phyloP scores from a whole-genome alignment of 768 basidiomycete species.

The Leccinum truebloodii region DNA sequence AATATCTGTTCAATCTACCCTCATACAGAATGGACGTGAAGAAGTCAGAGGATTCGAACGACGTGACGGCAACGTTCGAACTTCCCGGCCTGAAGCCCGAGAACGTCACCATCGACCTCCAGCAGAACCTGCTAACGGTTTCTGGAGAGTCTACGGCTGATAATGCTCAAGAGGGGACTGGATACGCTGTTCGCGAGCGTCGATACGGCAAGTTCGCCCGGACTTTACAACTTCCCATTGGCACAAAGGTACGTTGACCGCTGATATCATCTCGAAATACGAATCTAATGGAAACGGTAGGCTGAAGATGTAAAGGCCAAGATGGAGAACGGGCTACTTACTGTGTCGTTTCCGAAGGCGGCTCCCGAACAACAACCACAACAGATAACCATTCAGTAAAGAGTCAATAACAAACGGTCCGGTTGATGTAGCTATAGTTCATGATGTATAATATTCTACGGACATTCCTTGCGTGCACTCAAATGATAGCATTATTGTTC shows the following conservation, averaged over 20 bases:
- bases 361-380: conserved; percentile 39
- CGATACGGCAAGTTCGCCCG: conserved; percentile 43
- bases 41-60: conserved; percentile 41
- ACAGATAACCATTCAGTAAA: conserved; percentile 34
- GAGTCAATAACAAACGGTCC: too few relatives aligned
- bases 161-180: conserved; percentile 37
- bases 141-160: conserved; percentile 43
- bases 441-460: too few relatives aligned
- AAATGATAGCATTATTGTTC: too few relatives aligned
- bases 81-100: conserved; percentile 45
- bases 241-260: conserved; percentile 40
- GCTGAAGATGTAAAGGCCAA: conserved; percentile 45
- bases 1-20: background rate
- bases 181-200: conserved; percentile 47
- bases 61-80: conserved; percentile 43
- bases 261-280: background rate
- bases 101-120: conserved; percentile 47
- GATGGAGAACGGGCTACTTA: conserved; percentile 47
- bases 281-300: conserved; percentile 19
- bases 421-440: too few relatives aligned
- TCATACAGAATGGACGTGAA: conserved; percentile 46
- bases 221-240: conserved; percentile 46
- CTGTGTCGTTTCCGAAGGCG: conserved; percentile 47
- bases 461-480: too few relatives aligned
- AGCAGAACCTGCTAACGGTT: conserved; percentile 45